Base-by-base conservation (phyloP, 2,329 filamentous ascomycete species). In the Nemania bipapillata region DNA sequence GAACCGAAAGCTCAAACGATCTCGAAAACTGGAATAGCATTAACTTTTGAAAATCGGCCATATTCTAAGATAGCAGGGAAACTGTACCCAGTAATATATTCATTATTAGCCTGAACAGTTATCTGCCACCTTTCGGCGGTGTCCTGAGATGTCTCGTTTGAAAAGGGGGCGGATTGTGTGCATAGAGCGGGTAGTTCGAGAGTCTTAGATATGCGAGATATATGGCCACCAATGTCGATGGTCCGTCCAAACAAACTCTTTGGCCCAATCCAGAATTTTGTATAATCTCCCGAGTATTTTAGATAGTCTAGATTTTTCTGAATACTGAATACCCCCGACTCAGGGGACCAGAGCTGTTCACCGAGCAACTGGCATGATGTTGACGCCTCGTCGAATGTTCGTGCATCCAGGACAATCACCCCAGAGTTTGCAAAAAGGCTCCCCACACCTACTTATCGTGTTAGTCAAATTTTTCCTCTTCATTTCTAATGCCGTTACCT, bases 1-100 rank as follows among this genome's bases (percentile, higher is more conserved):
- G 71, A 86, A 87, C 5, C 85, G 83, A 72, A 86, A 87, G 12
- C 70, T 74, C 42, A 74, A 58, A 20, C 71, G 72, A 60, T 76
- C 74, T 24, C 75, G 74, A 54, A 73, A 77, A 4, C 75, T 77
- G 42, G 3, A 58, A 37, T 1, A 49, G 66, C 1, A 67, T 62
- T 32, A 59, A 35, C 53, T 42, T 7, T 11, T 15, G 26, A 30
- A 54, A 8, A 12, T 15, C 4, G 17, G n/a, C 6, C n/a, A 26
- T 12, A 3, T 40, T 11, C 6, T 22, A 26, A 17, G 11, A 24
- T 8, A 20, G 9, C 28, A 9, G 26, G 58, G 53, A 15, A 58
- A 54, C 11, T 40, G 24, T 73, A 78, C 76, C 81, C 82, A 0
- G 78, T 78, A 1, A 82, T 70, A 30, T 77, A 76, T 59, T 83